Base-by-base conservation (phyloP, 2,329 filamentous ascomycete species). In the Geosmithia flava region DNA sequence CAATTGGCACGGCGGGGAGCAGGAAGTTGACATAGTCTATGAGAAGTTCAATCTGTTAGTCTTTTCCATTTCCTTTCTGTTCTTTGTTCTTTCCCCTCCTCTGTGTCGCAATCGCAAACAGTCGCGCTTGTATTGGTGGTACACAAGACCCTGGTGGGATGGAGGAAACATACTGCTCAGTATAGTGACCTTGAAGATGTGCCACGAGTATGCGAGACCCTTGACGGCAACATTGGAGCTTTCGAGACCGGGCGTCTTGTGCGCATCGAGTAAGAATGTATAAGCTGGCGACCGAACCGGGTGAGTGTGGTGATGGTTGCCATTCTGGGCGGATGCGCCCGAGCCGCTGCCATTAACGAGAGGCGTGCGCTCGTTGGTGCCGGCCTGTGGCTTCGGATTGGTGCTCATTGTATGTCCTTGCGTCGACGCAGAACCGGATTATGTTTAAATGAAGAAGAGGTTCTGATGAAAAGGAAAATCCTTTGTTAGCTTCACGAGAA, bases 1-100 rank as follows among this genome's bases (percentile, higher is more conserved):
- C 85, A 42, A 87, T 62, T 10, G 85, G 85, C 8, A 89, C 86
- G 58, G 83, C 81, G 51, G 87, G 70, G 53, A 93, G 80, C 48
- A 83, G 72, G 53, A 83, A 74, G 61, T 90, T 91, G 61, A 80
- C 71, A 62, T 76, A 77, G 55, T 69, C 76, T 80, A 52, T 40
- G 11, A 8, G 30, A 55, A 27, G 23, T 5, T 27, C 23, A 8
- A 8, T 27, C 8, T 5, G 23, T 27, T n/a, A n/a, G 43, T 16
- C 11, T 15, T 23, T 30, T 47, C n/a, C n/a, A n/a, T 15, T 11
- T 20, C 8, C 8, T 27, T 27, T 27, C 23, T 4, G 4, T 27
- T 27, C 23, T 27, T 27, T 27, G 4, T 8, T 27, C 23, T 8
- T 27, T 27, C 23, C 8, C 23, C 23, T 8, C 23, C 23, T 8